These are phyloP conservation scores for Rhizopogon rudus DNA, from an alignment of 768 basidiomycete genomes.

Conservation along the genomic window DNA sequence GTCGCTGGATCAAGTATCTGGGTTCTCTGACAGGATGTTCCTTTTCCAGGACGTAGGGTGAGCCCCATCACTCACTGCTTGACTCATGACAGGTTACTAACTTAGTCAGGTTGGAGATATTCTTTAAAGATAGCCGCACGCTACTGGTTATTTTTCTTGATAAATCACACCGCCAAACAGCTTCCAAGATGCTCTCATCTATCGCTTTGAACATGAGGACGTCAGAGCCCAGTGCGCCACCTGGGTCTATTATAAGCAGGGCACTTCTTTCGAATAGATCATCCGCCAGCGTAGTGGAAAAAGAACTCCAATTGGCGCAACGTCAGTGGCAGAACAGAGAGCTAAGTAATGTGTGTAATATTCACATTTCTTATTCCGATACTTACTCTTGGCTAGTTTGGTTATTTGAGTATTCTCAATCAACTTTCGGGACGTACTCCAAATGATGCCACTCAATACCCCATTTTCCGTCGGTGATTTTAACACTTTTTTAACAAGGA, in stretches of 20 bases:
- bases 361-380: neutral
- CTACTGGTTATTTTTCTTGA: slow-evolving; percentile 79
- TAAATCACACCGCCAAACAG: slow-evolving; percentile 56
- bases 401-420: slow-evolving; percentile 85
- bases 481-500: neutral
- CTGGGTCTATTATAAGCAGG: slow-evolving; percentile 21
- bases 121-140: slow-evolving; percentile 89
- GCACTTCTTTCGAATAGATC: slow-evolving; percentile 22
- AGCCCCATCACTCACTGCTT: slow-evolving; percentile 24
- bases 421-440: slow-evolving; percentile 91
- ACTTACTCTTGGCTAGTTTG: slow-evolving; percentile 49
- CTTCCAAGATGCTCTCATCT: slow-evolving; percentile 46
- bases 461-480: slow-evolving; percentile 68
- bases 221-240: slow-evolving; percentile 2
- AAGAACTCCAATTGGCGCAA: slow-evolving; percentile 64
- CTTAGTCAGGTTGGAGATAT: slow-evolving; percentile 69
- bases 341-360: slow-evolving; percentile 77
- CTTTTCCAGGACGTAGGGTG: slow-evolving; percentile 90
- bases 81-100: neutral
- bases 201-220: slow-evolving; percentile 22
- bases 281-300: slow-evolving; percentile 9
- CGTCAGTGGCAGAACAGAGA: slow-evolving; percentile 85
- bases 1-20: slow-evolving; percentile 74
- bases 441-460: slow-evolving; percentile 93
- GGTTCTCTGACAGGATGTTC: slow-evolving; percentile 78